These are phyloP conservation scores for Elaphomyces granulatus DNA, from an alignment of 495 filamentous ascomycete genomes.

Conservation along the genomic window DNA sequence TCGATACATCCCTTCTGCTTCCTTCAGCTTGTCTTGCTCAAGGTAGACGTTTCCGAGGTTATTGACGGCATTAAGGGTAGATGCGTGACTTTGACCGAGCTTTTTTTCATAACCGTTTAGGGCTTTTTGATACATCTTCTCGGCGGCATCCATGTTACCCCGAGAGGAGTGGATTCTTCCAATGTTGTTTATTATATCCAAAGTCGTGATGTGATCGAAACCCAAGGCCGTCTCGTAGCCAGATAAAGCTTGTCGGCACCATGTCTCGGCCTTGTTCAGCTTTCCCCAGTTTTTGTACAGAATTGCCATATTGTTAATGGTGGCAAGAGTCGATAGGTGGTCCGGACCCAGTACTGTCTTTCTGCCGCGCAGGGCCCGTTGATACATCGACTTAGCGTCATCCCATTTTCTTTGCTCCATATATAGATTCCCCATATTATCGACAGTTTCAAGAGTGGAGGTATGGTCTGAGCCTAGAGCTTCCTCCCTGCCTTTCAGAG, in stretches of 20 bases:
- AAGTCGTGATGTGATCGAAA: constrained; percentile 17
- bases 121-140: constrained; percentile 12
- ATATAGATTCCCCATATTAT: constrained; percentile 20
- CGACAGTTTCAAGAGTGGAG: constrained; percentile 21
- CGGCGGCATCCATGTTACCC: constrained; percentile 14
- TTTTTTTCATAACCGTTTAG: constrained; percentile 17
- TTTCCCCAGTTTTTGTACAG: too few relatives aligned
- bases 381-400: constrained; percentile 24
- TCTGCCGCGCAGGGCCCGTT: too few relatives aligned
- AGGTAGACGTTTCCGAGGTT: constrained; percentile 13
- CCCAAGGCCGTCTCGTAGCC: constrained; percentile 17
- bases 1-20: constrained; percentile 16
- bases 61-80: constrained; percentile 21
- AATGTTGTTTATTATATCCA: constrained; percentile 24
- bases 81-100: constrained; percentile 22
- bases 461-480: constrained; percentile 16
- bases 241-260: too few relatives aligned
- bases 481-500: constrained; percentile 13
- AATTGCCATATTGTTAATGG: too few relatives aligned
- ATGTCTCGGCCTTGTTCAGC: too few relatives aligned
- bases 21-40: constrained; percentile 10
- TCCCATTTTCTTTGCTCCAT: constrained; percentile 16
- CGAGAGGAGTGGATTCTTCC: constrained; percentile 8
- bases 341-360: too few relatives aligned
- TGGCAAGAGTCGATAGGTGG: too few relatives aligned